A percentile compares a stretch with the other conserved stretches of the same genome.
phyloP scores from a whole-genome alignment of 106 monocot genomes.

The Apostasia ramifera region DNA sequence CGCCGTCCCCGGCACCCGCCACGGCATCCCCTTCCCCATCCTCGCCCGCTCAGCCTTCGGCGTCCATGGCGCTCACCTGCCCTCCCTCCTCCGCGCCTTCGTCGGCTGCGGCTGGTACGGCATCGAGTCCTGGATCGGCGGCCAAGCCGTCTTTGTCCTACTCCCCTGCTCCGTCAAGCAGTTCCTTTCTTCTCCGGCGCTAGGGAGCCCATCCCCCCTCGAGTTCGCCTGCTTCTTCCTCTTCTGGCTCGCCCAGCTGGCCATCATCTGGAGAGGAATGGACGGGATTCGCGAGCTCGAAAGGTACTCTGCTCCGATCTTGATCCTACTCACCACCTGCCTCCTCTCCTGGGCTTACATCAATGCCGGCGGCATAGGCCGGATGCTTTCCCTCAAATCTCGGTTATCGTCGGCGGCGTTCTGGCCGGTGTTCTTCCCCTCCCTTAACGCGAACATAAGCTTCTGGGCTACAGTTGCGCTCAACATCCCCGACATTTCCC shows the following conservation, averaged over 20 bases:
- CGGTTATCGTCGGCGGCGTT: slow-evolving; percentile 41
- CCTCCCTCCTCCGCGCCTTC: slow-evolving; percentile 70
- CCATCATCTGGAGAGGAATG: slow-evolving; percentile 41
- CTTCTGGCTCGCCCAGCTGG: slow-evolving; percentile 75
- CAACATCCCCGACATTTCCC: slow-evolving; percentile 95
- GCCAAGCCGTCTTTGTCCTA: slow-evolving; percentile 61
- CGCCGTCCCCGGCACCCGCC: slow-evolving; percentile 43
- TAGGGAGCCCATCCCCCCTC: slow-evolving; percentile 24
- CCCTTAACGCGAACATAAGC: slow-evolving; percentile 88
- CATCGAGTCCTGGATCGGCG: slow-evolving; percentile 94
- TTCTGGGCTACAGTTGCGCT: slow-evolving; percentile 93
- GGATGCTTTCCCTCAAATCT: slow-evolving; percentile 50
- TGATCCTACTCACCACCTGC: slow-evolving; percentile 44
- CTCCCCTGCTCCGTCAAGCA: slow-evolving; percentile 38
- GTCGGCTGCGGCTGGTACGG: slow-evolving; percentile 97
- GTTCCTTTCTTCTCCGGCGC: slow-evolving; percentile 3
- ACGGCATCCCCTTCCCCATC: slow-evolving; percentile 87
- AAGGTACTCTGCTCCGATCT: slow-evolving; percentile 76
- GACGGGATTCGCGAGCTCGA: slow-evolving; percentile 71
- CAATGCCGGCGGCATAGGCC: slow-evolving; percentile 72
- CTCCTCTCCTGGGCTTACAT: slow-evolving; percentile 70
- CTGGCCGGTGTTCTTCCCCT: slow-evolving; percentile 76
- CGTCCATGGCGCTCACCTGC: slow-evolving; percentile 59
- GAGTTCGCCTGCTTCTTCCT: slow-evolving; percentile 63
- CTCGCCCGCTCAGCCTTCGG: slow-evolving; percentile 88